These are phyloP conservation scores for Noccaea bulbosa DNA, from an alignment of 345 rosid genomes.

Conservation along the genomic window DNA sequence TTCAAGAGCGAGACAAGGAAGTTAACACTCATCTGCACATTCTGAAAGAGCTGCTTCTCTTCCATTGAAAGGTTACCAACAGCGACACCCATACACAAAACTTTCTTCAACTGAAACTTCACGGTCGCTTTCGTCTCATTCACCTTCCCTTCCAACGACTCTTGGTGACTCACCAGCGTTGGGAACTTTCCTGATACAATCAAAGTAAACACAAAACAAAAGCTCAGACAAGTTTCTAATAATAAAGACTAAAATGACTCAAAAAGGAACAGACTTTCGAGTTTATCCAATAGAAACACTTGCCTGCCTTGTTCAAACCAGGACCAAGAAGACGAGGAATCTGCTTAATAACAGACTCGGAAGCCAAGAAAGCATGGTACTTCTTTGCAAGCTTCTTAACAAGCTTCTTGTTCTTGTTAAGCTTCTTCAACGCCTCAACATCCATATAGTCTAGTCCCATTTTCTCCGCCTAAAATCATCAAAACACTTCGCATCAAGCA, in stretches of 20 bases:
- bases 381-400: slow-evolving; percentile 54
- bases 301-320: slow-evolving; percentile 57
- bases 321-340: slow-evolving; percentile 57
- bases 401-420: slow-evolving; percentile 54
- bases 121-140: slow-evolving; percentile 67
- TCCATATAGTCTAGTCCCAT: slow-evolving; percentile 52
- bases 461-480: slow-evolving; percentile 46
- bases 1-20: slow-evolving; percentile 73
- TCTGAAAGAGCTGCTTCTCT: slow-evolving; percentile 76
- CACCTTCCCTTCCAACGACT: slow-evolving; percentile 64
- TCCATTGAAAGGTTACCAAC: slow-evolving; percentile 68
- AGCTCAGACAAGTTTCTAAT: neutral
- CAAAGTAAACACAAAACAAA: neutral
- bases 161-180: slow-evolving; percentile 64
- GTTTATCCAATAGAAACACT: slow-evolving; percentile 27
- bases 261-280: neutral
- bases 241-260: neutral
- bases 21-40: slow-evolving; percentile 69
- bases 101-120: slow-evolving; percentile 75
- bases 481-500: neutral
- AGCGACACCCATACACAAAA: slow-evolving; percentile 75
- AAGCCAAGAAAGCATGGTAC: slow-evolving; percentile 56
- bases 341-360: slow-evolving; percentile 57
- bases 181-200: slow-evolving; percentile 64
- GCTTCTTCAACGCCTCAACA: slow-evolving; percentile 52